Evolutionary conservation across 1,284 basidiomycete species (phyloP), one percentile per base, ranked within the genome.

Genomic region (Vanrija sp.): DNA sequence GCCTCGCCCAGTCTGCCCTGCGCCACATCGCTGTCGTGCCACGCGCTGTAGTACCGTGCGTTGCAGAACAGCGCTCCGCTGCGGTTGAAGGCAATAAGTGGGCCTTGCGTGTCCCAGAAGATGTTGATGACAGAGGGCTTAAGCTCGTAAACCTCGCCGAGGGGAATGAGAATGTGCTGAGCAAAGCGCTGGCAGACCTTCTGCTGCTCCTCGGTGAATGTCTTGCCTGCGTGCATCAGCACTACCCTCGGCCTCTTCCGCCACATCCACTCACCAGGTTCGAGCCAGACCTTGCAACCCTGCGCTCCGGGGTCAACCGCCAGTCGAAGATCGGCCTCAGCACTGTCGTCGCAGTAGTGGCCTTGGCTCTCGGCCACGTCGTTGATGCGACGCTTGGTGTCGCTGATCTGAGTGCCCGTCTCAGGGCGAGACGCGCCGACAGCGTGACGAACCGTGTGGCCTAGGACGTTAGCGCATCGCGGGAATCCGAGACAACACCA

Each of bases 21-120:
- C 38, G n/a, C n/a, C 9, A 39, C 38, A 3, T 49, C 43, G 15
- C n/a, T 15, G 35, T 9, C 14, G 12, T 51, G 22, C 92, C 91
- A 93, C 54, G 86, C 84, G 66, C 88, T 81, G 61, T 85, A 95
- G 70, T 87, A 96, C 37, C 90, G 81, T 64, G 94, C 77, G 69
- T 97, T 98, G 61, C 97, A 78, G 77, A 92, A 98, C 25, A 98
- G 80, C 54, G 87, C 87, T 3, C 90, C 92, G 48, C 84, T 85
- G 25, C 91, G 81, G 72, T 98, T 98, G 80, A 98, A 98, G 0
- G 94, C 95, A 56, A 98, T 96, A 18, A 87, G 77, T 1, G 85
- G 87, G 1, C 94, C 93, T 6, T 79, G 77, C 10, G 80, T 69
- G 67, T 98, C 93, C 73, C 85, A 87, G 71, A 97, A 98, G 3